Evolutionary conservation across 2,329 filamentous ascomycete species (phyloP).

Genomic region (Allantophomopsis lycopodina): DNA sequence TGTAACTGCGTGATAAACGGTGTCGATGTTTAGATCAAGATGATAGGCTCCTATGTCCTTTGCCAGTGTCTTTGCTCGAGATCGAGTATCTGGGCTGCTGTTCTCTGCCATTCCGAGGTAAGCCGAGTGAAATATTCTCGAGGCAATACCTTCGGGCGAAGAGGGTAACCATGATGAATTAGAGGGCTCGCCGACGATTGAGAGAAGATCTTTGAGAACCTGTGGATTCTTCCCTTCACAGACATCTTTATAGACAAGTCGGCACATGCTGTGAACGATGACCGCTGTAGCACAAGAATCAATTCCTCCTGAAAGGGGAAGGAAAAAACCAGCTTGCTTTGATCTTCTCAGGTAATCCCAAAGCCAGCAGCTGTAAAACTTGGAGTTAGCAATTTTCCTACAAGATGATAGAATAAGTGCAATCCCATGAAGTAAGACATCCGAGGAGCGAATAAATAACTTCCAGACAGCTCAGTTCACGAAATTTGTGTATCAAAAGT

Average conservation of each 20-base stretch:
- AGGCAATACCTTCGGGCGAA: conserved; percentile 39
- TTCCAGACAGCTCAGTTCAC: too few relatives aligned
- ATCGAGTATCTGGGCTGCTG: conserved; percentile 50
- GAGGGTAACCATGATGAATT: conserved; percentile 24
- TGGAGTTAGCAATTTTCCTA: too few relatives aligned
- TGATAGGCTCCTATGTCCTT: conserved; percentile 58
- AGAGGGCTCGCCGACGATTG: conserved; percentile 33
- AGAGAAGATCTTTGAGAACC: conserved; percentile 35
- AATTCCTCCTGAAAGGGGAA: conserved; percentile 45
- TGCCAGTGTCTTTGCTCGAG: conserved; percentile 47
- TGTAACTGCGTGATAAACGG: conserved; percentile 44
- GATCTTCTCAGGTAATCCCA: conserved; percentile 47
- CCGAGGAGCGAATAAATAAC: too few relatives aligned
- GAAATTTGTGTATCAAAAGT: too few relatives aligned
- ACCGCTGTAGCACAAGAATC: conserved; percentile 42
- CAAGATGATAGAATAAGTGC: too few relatives aligned
- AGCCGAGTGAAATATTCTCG: conserved; percentile 44
- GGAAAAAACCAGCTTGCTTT: conserved; percentile 25
- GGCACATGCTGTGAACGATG: conserved; percentile 31
- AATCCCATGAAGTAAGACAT: too few relatives aligned
- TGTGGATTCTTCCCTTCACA: conserved; percentile 30
- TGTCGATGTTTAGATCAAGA: conserved; percentile 60
- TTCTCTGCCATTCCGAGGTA: conserved; percentile 63
- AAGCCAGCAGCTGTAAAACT: conserved; percentile 33
- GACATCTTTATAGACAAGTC: conserved; percentile 38